phyloP scores from a whole-genome alignment of 768 basidiomycete genomes.

The Leccinellum rugosiceps region DNA sequence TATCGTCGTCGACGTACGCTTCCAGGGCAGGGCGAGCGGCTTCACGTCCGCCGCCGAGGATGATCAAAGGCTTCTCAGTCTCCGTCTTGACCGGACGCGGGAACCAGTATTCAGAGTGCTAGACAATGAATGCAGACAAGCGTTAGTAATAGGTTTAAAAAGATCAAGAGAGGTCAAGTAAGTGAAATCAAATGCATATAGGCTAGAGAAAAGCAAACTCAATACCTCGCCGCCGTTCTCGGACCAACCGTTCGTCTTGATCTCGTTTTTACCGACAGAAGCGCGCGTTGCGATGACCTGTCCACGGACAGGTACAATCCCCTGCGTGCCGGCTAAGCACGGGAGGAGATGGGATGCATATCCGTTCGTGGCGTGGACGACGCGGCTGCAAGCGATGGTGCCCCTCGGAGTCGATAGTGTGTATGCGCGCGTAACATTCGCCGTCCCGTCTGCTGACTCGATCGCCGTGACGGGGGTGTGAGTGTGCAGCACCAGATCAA shows the following conservation, averaged over 20 bases:
- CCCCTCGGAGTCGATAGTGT: slow-evolving; percentile 60
- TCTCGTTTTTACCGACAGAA: slow-evolving; percentile 33
- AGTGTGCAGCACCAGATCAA: slow-evolving; percentile 62
- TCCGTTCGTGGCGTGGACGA: slow-evolving; percentile 86
- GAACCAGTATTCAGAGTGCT: slow-evolving; percentile 78
- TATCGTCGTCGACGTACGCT: slow-evolving; percentile 56
- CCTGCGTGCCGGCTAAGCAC: slow-evolving; percentile 47
- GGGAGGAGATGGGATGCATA: slow-evolving; percentile 80
- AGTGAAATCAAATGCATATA: neutral
- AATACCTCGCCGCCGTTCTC: slow-evolving; percentile 34
- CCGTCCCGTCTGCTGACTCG: neutral
- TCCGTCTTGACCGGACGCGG: slow-evolving; percentile 48
- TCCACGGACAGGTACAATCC: slow-evolving; percentile 70
- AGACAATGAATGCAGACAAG: neutral
- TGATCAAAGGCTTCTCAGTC: slow-evolving; percentile 51
- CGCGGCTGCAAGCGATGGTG: slow-evolving; percentile 49
- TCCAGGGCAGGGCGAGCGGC: slow-evolving; percentile 42
- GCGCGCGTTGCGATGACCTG: slow-evolving; percentile 57
- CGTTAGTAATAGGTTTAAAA: neutral
- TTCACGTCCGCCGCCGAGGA: slow-evolving; percentile 70
- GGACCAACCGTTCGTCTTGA: slow-evolving; percentile 47
- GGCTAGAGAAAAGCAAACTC: neutral
- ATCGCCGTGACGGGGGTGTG: slow-evolving; percentile 64
- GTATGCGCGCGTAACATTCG: slow-evolving; percentile 2
- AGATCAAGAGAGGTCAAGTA: neutral